Percentiles rank a stretch among this genome's conserved stretches.
phyloP scores from a whole-genome alignment of 768 basidiomycete species.

The Leccinum broughii region DNA sequence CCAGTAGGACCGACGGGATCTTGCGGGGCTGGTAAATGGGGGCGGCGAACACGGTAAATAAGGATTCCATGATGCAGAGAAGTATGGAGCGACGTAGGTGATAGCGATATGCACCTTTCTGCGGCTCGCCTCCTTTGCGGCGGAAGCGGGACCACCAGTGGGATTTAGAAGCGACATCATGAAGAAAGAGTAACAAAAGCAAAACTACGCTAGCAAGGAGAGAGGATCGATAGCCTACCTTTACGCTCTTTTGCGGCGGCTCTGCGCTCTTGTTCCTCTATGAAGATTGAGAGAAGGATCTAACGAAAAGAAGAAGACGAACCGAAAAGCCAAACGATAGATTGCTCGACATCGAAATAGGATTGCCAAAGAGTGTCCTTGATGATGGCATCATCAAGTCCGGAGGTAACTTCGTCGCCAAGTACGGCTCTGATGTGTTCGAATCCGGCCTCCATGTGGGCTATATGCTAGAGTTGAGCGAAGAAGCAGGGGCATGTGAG shows the following conservation, averaged over 20 bases:
- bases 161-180: slow-evolving; percentile 34
- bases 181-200: slow-evolving; percentile 34
- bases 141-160: slow-evolving; percentile 38
- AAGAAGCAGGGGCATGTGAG: background rate
- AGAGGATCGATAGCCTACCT: slow-evolving; percentile 63
- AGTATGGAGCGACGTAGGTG: slow-evolving; percentile 31
- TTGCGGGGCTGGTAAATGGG: slow-evolving; percentile 22
- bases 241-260: slow-evolving; percentile 69
- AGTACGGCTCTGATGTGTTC: slow-evolving; percentile 67
- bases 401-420: slow-evolving; percentile 63
- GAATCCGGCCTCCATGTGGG: slow-evolving; percentile 68
- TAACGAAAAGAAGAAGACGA: slow-evolving; percentile 27
- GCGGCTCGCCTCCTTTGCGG: slow-evolving; percentile 38
- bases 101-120: slow-evolving; percentile 59
- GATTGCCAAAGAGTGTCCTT: slow-evolving; percentile 82
- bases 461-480: slow-evolving; percentile 36
- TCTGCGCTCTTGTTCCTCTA: slow-evolving; percentile 71
- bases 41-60: slow-evolving; percentile 24
- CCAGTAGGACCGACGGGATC: slow-evolving; percentile 21
- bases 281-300: slow-evolving; percentile 3
- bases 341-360: slow-evolving; percentile 81
- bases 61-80: slow-evolving; percentile 12
- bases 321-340: slow-evolving; percentile 77
- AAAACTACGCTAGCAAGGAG: slow-evolving; percentile 34
- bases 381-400: slow-evolving; percentile 73